A percentile compares a stretch with the other conserved stretches of the same genome.
Conservation (phyloP, 441 rosid species). For the Brassica balearica region DNA sequence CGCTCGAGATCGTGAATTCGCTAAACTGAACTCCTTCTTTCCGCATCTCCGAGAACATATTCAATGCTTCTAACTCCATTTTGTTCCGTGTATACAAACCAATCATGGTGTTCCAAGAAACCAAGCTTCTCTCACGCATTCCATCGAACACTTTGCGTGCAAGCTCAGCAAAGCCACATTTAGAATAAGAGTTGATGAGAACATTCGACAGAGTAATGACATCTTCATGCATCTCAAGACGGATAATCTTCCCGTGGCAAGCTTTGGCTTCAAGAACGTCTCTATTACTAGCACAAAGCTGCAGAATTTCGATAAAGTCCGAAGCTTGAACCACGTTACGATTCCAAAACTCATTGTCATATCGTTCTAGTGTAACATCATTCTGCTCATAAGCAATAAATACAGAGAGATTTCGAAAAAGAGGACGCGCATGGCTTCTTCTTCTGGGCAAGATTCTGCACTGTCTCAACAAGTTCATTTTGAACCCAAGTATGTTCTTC, state of each 20-base stretch:
- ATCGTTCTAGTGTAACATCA: neutral
- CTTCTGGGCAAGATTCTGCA: conserved; percentile 24
- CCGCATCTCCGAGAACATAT: conserved; percentile 57
- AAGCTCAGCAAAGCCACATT: conserved; percentile 50
- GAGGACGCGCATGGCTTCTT: neutral
- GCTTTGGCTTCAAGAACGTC: conserved; percentile 47
- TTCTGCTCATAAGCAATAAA: neutral
- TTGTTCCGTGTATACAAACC: conserved; percentile 54
- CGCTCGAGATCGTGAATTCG: conserved; percentile 75
- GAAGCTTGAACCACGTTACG: conserved; percentile 32
- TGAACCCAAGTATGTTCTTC: conserved; percentile 19
- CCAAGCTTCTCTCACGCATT: conserved; percentile 67
- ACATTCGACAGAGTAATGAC: conserved; percentile 60
- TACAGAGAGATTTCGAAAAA: conserved; percentile 4
- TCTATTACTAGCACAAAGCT: conserved; percentile 54
- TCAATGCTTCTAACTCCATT: conserved; percentile 52
- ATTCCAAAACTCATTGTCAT: conserved; percentile 14
- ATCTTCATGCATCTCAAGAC: conserved; percentile 46
- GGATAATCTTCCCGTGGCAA: conserved; percentile 60
- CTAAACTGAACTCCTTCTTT: conserved; percentile 51
- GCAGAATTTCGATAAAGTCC: conserved; percentile 52
- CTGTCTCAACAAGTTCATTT: conserved; percentile 21
- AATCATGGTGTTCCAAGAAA: conserved; percentile 83
- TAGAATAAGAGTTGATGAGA: conserved; percentile 57
- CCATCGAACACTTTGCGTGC: conserved; percentile 78